Evolutionary conservation across 352 stramenopile genomes (phyloP), one percentile per base, ranked within the genome.

Genomic region (Pythium dissotocum): DNA sequence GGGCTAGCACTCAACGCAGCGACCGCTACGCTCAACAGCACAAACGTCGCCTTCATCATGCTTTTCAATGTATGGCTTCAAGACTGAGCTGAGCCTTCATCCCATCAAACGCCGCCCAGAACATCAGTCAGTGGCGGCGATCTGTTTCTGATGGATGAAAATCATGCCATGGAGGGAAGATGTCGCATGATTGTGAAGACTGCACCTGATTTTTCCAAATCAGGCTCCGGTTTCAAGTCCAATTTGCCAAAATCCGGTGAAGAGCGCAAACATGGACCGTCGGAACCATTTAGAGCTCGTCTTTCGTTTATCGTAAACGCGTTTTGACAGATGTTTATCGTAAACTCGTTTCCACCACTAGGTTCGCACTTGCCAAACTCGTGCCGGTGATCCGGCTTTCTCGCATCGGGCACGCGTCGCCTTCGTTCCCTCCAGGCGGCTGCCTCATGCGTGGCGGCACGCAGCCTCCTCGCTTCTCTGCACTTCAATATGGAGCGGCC

Each of bases 11-110:
- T 24, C 13, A 28, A 46, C 18, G 44, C 40, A n/a, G 28, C 44
- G 10, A 48, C 40, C 14, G 33, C 24, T 6, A 49, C 44, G 28
- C 42, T 35, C 10, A 64, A 44, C 44, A 48, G 14, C 14, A 57
- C 28, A 2, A 56, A 2, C 18, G 40, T 36, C 16, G 40, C 55
- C 58, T 64, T 64, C 42, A 64, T 64, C 24, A n/a, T 64, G n/a
- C n/a, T 16, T 28, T 26, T 26, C 6, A 10, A 16, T 38, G 33
- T 38, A 38, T 38, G 6, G 6, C 33, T 38, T 38, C 33, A 38
- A 38, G 33, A 38, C n/a, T n/a, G n/a, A n/a, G n/a, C 33, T 38
- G 33, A 38, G 33, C 33, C 33, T 38, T 9, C 33, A 38, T 38
- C 33, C 6, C 6, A 38, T 38, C 33, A 38, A 9, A 38, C 33